Percentiles rank a stretch among this genome's conserved stretches.
phyloP scores from a whole-genome alignment of 371 early-diverging fungal species.

The Apophysomyces trapeziformis region DNA sequence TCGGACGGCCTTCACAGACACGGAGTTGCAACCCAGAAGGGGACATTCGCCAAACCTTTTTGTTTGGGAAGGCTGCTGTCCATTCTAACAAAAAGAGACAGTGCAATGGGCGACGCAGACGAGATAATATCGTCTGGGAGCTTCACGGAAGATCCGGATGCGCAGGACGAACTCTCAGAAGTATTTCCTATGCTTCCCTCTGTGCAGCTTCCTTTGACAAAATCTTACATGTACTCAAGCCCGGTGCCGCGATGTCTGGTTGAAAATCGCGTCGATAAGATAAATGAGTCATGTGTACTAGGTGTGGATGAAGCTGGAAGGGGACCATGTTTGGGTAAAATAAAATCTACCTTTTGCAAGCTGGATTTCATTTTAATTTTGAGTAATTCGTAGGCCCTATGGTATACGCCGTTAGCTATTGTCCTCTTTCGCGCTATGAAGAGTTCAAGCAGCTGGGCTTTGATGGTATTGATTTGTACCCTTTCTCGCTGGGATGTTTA shows the following conservation, averaged over 20 bases:
- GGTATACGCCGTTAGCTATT: slow-evolving; percentile 93
- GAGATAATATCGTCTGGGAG: not conserved
- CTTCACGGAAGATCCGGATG: not conserved
- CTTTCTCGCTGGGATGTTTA: too few relatives aligned
- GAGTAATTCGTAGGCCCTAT: slow-evolving; percentile 78
- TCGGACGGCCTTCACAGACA: not conserved
- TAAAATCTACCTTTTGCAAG: not conserved
- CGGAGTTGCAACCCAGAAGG: too few relatives aligned
- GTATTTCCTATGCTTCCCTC: slow-evolving; percentile 31
- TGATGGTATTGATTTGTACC: slow-evolving; percentile 62
- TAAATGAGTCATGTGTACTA: slow-evolving; percentile 69
- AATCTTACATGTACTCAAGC: slow-evolving; percentile 41
- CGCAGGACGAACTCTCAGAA: not conserved
- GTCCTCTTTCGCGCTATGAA: slow-evolving; percentile 62
- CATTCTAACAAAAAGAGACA: not conserved
- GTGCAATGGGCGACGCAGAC: not conserved
- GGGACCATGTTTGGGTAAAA: slow-evolving; percentile 94
- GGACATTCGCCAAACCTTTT: not conserved
- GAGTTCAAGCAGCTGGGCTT: slow-evolving; percentile 75
- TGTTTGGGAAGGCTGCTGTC: not conserved
- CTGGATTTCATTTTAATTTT: not conserved
- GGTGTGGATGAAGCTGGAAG: slow-evolving; percentile 99
- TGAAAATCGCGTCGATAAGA: slow-evolving; percentile 16
- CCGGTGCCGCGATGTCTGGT: slow-evolving; percentile 32
- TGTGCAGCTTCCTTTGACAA: slow-evolving; percentile 40